Percentiles rank a stretch among this genome's conserved stretches.
phyloP scores from a whole-genome alignment of 768 basidiomycete species.

The Sarcomyxa edulis region DNA sequence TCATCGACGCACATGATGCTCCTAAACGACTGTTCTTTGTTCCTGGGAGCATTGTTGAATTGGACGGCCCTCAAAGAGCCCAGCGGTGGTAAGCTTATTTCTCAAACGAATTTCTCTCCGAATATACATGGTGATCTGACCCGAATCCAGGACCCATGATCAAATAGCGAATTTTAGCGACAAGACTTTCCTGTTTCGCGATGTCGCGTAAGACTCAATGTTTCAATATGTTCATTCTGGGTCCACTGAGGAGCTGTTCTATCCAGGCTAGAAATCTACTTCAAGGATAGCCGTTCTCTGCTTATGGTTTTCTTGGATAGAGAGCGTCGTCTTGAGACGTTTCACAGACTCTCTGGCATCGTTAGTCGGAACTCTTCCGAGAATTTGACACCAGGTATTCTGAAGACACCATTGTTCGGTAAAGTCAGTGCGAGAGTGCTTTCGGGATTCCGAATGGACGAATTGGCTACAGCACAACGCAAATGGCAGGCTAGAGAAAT shows the following conservation, averaged over 20 bases:
- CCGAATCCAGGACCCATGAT: slow-evolving; percentile 64
- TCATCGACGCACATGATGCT: slow-evolving; percentile 84
- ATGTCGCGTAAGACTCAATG: slow-evolving; percentile 67
- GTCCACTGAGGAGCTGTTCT: background rate
- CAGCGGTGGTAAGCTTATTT: slow-evolving; percentile 63
- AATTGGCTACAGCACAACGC: slow-evolving; percentile 64
- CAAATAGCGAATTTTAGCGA: slow-evolving; percentile 77
- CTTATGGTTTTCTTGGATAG: slow-evolving; percentile 77
- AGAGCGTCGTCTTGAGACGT: slow-evolving; percentile 54
- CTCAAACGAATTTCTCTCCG: background rate
- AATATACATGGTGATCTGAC: no score
- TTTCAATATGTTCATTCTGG: background rate
- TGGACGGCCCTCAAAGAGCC: slow-evolving; percentile 75
- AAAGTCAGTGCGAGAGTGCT: slow-evolving; percentile 46
- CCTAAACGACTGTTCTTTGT: slow-evolving; percentile 78
- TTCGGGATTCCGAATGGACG: slow-evolving; percentile 49
- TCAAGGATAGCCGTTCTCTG: slow-evolving; percentile 86
- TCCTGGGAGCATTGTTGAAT: slow-evolving; percentile 77
- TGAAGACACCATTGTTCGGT: slow-evolving; percentile 53
- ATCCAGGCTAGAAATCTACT: slow-evolving; percentile 81
- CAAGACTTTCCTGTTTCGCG: slow-evolving; percentile 84
- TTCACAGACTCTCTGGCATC: slow-evolving; percentile 45
- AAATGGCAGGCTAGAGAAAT: slow-evolving; percentile 90
- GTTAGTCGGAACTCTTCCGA: slow-evolving; percentile 37
- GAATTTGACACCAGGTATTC: slow-evolving; percentile 42